Conservation (phyloP, 169 alveolate genomes). For the Plasmodium chabaudi region DNA sequence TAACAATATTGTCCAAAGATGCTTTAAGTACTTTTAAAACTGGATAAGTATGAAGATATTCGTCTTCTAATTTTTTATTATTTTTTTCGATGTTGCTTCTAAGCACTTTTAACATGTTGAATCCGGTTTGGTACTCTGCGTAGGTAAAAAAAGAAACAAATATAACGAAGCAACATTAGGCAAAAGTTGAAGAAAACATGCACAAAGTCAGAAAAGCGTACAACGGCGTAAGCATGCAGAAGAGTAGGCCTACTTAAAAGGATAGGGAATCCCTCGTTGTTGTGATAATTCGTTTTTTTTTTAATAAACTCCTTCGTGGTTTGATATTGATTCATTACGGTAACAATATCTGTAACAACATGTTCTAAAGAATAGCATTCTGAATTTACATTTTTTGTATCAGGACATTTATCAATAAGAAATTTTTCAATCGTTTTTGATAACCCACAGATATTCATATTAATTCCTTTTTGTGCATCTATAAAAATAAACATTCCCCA, state of each 20-base stretch:
- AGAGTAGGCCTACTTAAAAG: conserved; percentile 10
- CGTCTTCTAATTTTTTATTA: conserved; percentile 2
- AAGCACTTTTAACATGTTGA: conserved; percentile 14
- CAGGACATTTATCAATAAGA: conserved; percentile 20
- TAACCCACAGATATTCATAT: conserved; percentile 16
- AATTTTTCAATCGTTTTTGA: conserved; percentile 14
- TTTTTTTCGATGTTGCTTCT: neutral
- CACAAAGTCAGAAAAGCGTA: neutral
- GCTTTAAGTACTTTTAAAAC: neutral
- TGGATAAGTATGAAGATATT: conserved; percentile 32
- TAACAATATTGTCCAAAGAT: neutral
- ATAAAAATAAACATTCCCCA: neutral
- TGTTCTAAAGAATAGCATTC: conserved; percentile 34
- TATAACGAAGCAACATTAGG: neutral
- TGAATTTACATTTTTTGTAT: neutral
- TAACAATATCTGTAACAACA: neutral
- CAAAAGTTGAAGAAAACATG: neutral
- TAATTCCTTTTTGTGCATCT: conserved; percentile 29
- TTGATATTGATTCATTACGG: conserved; percentile 15
- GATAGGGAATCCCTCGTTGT: neutral
- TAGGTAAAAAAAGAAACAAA: neutral
- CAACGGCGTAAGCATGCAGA: too few species aligned
- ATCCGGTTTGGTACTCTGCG: conserved; percentile 7
- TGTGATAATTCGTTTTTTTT: neutral
- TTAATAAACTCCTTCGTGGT: neutral